These are phyloP conservation scores for Drechslera avenae DNA, from an alignment of 2,329 filamentous ascomycete genomes.

Conservation along the genomic window DNA sequence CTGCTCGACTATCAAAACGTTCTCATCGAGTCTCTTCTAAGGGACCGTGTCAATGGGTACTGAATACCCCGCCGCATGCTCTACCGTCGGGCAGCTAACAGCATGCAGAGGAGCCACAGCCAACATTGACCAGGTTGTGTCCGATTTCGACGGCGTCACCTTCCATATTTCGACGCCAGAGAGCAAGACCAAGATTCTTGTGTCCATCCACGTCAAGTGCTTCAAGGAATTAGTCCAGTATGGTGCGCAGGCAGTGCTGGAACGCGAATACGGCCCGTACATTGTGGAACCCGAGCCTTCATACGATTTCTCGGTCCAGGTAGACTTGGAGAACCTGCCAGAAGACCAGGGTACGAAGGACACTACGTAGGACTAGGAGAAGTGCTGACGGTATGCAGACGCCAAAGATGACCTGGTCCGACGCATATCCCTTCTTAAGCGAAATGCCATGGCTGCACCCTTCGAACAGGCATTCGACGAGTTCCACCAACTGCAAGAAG, in stretches of 20 bases:
- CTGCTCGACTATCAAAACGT: constrained; percentile 99
- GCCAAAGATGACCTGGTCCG: constrained; percentile 83
- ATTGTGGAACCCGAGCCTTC: constrained; percentile 85
- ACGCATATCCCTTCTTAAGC: constrained; percentile 89
- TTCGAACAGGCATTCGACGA: constrained; percentile 97
- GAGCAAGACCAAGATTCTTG: constrained; percentile 87
- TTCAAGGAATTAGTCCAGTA: constrained; percentile 91
- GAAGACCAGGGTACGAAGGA: constrained; percentile 68
- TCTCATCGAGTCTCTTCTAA: constrained; percentile 93
- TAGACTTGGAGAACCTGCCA: constrained; percentile 88
- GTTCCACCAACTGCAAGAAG: constrained; percentile 82
- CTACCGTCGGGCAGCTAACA: constrained; percentile 45
- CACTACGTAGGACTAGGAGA: background rate
- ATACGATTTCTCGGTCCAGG: constrained; percentile 92
- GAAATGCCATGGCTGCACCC: constrained; percentile 97
- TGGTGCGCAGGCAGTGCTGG: constrained; percentile 87
- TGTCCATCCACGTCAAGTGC: constrained; percentile 95
- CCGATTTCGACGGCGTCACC: constrained; percentile 97
- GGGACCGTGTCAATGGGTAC: constrained; percentile 90
- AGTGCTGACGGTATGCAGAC: constrained; percentile 59
- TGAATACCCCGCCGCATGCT: constrained; percentile 39
- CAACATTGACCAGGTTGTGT: constrained; percentile 96
- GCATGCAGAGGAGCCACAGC: constrained; percentile 73
- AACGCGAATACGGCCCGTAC: constrained; percentile 92
- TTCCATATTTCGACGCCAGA: constrained; percentile 98